Evolutionary conservation across 352 stramenopile genomes (phyloP), one percentile per base, ranked within the genome.

Genomic region (Globisporangium canariense): DNA sequence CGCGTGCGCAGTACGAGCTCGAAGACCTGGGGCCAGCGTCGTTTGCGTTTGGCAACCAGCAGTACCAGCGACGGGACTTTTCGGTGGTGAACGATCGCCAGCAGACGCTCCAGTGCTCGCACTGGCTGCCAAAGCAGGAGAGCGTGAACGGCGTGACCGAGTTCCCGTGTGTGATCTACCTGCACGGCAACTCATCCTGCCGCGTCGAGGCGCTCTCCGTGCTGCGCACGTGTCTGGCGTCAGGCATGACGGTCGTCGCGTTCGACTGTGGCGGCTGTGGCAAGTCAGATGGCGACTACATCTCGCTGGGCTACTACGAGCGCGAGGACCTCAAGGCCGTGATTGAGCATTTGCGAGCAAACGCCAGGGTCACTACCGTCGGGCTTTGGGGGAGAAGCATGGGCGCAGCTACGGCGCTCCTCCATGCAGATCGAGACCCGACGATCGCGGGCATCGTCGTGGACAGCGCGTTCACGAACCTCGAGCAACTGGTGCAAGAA

Each of bases 191-290:
- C 73, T 98, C 93, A 10, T 98, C 90, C 13, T 97, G 92, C 65
- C 81, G 97, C 1, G 79, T 98, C 0, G 97, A 99, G 71, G 92
- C 97, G n/a, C 65, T 99, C 11, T 93, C 95, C 4, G 96, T 88
- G 56, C 91, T 88, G 47, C 72, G 75, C 45, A 97, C 72, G 53
- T 80, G 98, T 16, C 82, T 99, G 14, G 88, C 81, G 18, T 86
- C 98, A 9, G 97, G 97, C 2, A 69, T 98, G n/a, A 90, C 94
- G 0, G 84, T 99, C 32, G 92, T 99, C 47, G 84, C 96, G 0
- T 98, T 99, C 72, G 97, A 99, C 74, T 99, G 98, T 73, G 83
- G 89, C 10, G 97, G 97, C 13, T 98, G 89, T 38, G 97, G 97
- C 18, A 91, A 94, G 56, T 98, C 90, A 14, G 97, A 99, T 60